Percentiles rank a stretch among this genome's conserved stretches.
These are phyloP conservation scores for Tricholoma hemisulphureum DNA, from an alignment of 768 basidiomycete genomes.

Conservation along the genomic window DNA sequence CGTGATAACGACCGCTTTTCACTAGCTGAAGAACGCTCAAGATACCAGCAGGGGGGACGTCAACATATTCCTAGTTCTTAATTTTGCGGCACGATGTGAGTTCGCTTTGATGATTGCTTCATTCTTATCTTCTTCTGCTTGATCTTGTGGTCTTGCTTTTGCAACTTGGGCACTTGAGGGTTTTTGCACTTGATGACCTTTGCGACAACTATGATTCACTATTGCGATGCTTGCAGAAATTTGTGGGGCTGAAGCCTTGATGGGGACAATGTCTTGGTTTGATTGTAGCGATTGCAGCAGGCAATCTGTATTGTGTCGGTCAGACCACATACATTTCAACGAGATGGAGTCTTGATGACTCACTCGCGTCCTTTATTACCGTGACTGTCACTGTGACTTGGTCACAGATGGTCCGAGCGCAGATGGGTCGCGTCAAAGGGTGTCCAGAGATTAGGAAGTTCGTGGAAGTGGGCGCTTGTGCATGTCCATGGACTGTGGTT, in stretches of 20 bases:
- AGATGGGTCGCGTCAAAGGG: too few relatives aligned
- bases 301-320: not conserved
- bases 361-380: not conserved
- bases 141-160: not conserved
- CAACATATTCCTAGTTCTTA: not conserved
- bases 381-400: not conserved
- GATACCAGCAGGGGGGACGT: not conserved
- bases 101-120: not conserved
- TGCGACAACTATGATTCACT: not conserved
- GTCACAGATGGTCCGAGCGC: slow-evolving; percentile 6
- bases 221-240: not conserved
- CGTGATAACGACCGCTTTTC: not conserved
- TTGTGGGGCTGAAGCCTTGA: not conserved
- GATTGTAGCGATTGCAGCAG: not conserved
- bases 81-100: not conserved
- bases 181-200: not conserved
- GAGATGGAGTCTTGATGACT: not conserved
- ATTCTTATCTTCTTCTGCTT: not conserved
- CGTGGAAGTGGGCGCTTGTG: too few relatives aligned
- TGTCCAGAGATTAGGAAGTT: too few relatives aligned
- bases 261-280: not conserved
- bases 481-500: too few relatives aligned
- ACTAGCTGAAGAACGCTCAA: not conserved
- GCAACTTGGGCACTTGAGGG: not conserved
- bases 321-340: not conserved